phyloP scores from a whole-genome alignment of 805 yeast genomes.

The Metschnikowia chrysomelidarum region DNA sequence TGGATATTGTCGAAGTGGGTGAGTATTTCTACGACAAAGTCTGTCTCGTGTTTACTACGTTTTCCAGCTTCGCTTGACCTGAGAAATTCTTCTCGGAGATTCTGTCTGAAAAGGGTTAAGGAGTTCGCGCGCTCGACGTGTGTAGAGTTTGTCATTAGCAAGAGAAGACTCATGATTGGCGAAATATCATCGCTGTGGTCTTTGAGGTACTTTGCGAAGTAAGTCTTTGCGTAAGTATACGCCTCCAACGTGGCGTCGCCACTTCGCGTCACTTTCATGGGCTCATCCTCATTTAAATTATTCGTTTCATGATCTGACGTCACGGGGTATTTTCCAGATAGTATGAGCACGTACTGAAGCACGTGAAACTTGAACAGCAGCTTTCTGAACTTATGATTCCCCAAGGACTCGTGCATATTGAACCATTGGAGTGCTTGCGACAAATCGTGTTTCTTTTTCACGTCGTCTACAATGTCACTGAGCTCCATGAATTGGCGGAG shows the following conservation, averaged over 20 bases:
- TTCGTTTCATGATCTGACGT: neutral
- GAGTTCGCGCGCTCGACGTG: constrained; percentile 17
- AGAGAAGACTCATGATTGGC: constrained; percentile 33
- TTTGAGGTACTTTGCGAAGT: constrained; percentile 33
- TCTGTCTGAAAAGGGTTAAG: constrained; percentile 3
- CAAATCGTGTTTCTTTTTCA: constrained; percentile 32
- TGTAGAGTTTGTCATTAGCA: constrained; percentile 17
- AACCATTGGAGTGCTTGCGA: constrained; percentile 35
- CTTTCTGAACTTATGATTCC: constrained; percentile 15
- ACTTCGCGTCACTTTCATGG: neutral
- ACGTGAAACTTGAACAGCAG: constrained; percentile 43
- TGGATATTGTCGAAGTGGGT: constrained; percentile 30
- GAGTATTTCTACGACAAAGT: constrained; percentile 33
- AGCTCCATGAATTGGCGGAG: constrained; percentile 28
- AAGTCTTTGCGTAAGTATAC: constrained; percentile 36
- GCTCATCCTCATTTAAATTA: neutral
- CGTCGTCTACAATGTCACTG: constrained; percentile 34
- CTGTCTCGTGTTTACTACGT: constrained; percentile 20
- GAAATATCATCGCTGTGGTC: constrained; percentile 34
- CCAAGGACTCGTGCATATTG: constrained; percentile 16
- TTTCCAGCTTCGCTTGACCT: constrained; percentile 14
- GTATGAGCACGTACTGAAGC: constrained; percentile 34
- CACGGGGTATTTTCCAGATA: constrained; percentile 9
- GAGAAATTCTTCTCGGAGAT: constrained; percentile 5
- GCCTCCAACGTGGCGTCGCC: constrained; percentile 31